phyloP scores from a whole-genome alignment of 2,329 filamentous ascomycete genomes.

The Apiospora marii region DNA sequence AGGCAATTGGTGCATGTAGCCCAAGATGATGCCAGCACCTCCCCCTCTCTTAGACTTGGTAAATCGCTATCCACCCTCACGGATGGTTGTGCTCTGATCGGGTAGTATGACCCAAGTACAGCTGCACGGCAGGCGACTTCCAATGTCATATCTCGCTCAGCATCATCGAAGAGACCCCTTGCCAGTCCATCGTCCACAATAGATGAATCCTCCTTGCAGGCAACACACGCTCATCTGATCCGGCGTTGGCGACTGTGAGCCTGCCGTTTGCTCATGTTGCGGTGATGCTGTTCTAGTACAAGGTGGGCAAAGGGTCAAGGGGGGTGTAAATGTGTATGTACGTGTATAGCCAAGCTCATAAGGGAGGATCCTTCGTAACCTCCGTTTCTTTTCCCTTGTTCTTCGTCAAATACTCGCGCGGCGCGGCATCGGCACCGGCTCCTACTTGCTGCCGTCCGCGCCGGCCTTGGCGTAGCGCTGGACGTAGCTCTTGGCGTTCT shows the following conservation, averaged over 20 bases:
- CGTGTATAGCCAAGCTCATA: not conserved
- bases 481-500: slow-evolving; percentile 78
- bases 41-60: not conserved
- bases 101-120: not conserved
- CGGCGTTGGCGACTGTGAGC: not conserved
- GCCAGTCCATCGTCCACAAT: not conserved
- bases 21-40: not conserved
- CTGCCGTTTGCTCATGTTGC: not conserved
- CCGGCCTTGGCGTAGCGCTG: slow-evolving; percentile 68
- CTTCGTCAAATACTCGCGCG: not conserved
- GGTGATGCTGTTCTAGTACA: not conserved
- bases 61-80: not conserved
- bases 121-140: not conserved
- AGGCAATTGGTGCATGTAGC: not conserved
- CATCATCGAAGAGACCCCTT: not conserved
- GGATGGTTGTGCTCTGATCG: not conserved
- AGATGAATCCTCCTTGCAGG: not conserved
- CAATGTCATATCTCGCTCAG: not conserved
- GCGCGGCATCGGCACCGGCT: not conserved
- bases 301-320: not conserved
- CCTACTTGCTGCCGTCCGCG: not conserved
- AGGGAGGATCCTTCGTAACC: not conserved
- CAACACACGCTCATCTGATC: not conserved
- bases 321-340: not conserved
- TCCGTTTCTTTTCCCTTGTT: not conserved